These are phyloP conservation scores for Chionographis japonica DNA, from an alignment of 106 monocot genomes.

Conservation along the genomic window DNA sequence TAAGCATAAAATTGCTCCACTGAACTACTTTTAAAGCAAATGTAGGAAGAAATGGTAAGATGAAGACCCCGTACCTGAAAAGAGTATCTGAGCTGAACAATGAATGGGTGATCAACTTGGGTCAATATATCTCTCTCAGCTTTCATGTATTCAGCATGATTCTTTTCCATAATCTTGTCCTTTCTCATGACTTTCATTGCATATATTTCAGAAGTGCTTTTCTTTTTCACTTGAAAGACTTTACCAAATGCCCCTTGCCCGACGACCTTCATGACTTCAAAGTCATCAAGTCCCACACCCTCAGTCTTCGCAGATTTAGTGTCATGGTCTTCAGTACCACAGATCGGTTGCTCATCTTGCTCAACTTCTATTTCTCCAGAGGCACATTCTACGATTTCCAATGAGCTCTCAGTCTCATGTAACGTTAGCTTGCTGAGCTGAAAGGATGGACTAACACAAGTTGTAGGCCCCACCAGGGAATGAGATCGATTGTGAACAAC, in stretches of 20 bases:
- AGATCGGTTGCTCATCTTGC: not conserved
- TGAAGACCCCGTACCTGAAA: constrained; percentile 61
- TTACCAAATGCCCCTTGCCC: constrained; percentile 99
- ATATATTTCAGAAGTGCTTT: constrained; percentile 90
- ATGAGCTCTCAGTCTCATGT: constrained; percentile 51
- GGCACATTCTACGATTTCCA: constrained; percentile 47
- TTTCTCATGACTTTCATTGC: constrained; percentile 99
- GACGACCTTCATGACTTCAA: constrained; percentile 85
- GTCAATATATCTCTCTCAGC: constrained; percentile 98
- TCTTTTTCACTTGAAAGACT: constrained; percentile 95
- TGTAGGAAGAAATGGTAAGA: not conserved
- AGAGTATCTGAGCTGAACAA: constrained; percentile 94
- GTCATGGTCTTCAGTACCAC: constrained; percentile 10
- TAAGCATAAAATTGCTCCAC: no score
- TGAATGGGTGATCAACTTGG: constrained; percentile 89
- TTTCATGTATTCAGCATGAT: constrained; percentile 96
- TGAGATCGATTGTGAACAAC: constrained; percentile 73
- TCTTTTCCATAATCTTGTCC: constrained; percentile 97
- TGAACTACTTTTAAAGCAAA: no score
- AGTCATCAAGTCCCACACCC: constrained; percentile 80
- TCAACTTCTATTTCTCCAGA: constrained; percentile 23
- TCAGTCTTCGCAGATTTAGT: constrained; percentile 23
- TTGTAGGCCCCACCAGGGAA: constrained; percentile 77
- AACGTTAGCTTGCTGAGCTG: constrained; percentile 47
- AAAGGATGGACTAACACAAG: constrained; percentile 49